phyloP scores from a whole-genome alignment of 1,139 yeast genomes.

The Yamadazyma sp. region DNA sequence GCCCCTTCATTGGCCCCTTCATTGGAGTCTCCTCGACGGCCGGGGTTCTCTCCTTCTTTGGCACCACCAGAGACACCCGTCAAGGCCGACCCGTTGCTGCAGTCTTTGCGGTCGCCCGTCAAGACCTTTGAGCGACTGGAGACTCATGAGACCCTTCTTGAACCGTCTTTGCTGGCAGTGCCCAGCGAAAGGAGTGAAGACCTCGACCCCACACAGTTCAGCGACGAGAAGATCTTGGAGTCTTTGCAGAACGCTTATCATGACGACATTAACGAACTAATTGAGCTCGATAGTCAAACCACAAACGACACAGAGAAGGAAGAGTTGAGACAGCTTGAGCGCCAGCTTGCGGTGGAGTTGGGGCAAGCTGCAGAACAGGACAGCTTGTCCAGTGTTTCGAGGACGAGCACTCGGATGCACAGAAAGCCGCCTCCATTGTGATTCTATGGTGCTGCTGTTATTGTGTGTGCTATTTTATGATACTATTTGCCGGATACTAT shows the following conservation, averaged over 20 bases:
- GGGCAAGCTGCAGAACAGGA: too few relatives aligned
- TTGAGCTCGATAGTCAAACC: constrained; percentile 6
- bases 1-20: constrained; percentile 2
- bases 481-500: background rate
- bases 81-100: too few relatives aligned
- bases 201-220: background rate
- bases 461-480: background rate
- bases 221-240: constrained; percentile 1
- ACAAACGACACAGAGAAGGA: background rate
- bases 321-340: background rate
- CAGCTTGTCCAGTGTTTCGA: too few relatives aligned
- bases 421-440: constrained; percentile 18
- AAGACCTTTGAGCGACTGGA: background rate
- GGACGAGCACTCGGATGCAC: constrained; percentile 11
- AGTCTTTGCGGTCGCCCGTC: too few relatives aligned
- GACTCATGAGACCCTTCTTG: too few relatives aligned
- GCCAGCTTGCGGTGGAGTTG: background rate
- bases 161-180: too few relatives aligned
- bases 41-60: too few relatives aligned
- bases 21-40: background rate
- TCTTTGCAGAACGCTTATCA: background rate
- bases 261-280: constrained; percentile 8
- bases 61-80: too few relatives aligned
- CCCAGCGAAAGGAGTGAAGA: background rate
- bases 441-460: too few relatives aligned